Base-by-base conservation (phyloP, 805 yeast species). In the Hanseniaspora mollemarum region DNA sequence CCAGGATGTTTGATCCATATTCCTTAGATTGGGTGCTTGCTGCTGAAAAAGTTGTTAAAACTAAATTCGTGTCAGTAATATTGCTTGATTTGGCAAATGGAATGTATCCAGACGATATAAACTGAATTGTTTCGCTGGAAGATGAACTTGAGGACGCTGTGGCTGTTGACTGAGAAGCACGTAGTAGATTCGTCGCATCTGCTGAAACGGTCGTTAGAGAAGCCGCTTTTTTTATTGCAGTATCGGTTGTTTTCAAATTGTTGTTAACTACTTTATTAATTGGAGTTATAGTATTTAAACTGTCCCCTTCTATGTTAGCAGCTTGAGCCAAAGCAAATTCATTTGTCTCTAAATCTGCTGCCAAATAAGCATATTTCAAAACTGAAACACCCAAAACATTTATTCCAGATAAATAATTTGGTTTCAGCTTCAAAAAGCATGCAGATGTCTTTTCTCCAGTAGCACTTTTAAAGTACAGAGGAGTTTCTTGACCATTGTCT, bases 311-410 rank as follows among this genome's bases (percentile, higher is more conserved):
- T 28, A 35, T 35, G 13, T 25, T 37, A 26, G 48, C 54, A 50
- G 80, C 69, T 43, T 72, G 71, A 0, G 78, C 84, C 45, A 83
- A 45, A 0, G 82, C 92, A 25, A 82, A 59, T 21, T 66, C 65
- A 24, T 68, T 61, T 18, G 75, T 76, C 15, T 73, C 86, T 54
- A 76, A 70, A 61, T 83, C 87, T 35, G 80, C 79, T 0, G 81
- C 88, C 35, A 82, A 53, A 59, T 76, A 81, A 7, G 73, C 63
- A 43, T 71, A 67, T 46, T 67, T 67, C 43, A 83, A 55, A 56
- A 82, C 76, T 3, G 83, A 71, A 6, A 76, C 65, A 2, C 90
- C 92, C 37, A 83, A 61, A 1, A 75, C 58, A 9, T 74, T 70
- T 58, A 66, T 77, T 1, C 86, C 84, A 4, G 67, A 55, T 10